Evolutionary conservation across 2,329 filamentous ascomycete species (phyloP).

Genomic region (Botrytis porri): DNA sequence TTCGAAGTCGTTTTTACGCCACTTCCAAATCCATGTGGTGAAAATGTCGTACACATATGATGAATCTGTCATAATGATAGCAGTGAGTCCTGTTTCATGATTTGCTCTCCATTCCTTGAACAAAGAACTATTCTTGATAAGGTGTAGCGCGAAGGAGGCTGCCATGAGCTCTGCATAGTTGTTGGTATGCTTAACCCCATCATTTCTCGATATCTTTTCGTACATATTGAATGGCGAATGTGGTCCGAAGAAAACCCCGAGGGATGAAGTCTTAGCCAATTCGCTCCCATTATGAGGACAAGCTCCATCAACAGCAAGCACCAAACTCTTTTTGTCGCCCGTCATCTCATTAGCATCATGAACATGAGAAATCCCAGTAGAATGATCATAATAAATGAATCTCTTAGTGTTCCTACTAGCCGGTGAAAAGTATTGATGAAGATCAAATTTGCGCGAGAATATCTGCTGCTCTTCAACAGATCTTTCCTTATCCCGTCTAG

Average conservation of each 20-base stretch:
- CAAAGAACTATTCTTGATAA: too few species aligned
- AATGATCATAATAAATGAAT: neutral
- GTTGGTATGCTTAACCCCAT: neutral
- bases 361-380: neutral
- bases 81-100: too few species aligned
- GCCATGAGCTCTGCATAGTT: neutral
- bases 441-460: constrained; percentile 4
- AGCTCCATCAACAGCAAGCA: constrained; percentile 4
- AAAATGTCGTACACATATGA: too few species aligned
- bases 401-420: constrained; percentile 4
- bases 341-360: neutral
- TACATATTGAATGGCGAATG: neutral
- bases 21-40: too few species aligned
- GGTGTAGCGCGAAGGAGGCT: too few species aligned
- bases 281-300: neutral
- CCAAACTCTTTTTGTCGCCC: neutral
- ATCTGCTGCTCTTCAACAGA: neutral
- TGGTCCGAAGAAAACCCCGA: neutral
- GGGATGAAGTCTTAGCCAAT: neutral
- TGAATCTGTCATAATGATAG: too few species aligned
- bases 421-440: constrained; percentile 1
- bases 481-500: neutral
- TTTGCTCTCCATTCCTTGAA: too few species aligned
- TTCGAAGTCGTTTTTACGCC: too few species aligned
- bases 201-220: neutral